Conservation (phyloP, 495 filamentous ascomycete species). For the Aspergillus nidulans region DNA sequence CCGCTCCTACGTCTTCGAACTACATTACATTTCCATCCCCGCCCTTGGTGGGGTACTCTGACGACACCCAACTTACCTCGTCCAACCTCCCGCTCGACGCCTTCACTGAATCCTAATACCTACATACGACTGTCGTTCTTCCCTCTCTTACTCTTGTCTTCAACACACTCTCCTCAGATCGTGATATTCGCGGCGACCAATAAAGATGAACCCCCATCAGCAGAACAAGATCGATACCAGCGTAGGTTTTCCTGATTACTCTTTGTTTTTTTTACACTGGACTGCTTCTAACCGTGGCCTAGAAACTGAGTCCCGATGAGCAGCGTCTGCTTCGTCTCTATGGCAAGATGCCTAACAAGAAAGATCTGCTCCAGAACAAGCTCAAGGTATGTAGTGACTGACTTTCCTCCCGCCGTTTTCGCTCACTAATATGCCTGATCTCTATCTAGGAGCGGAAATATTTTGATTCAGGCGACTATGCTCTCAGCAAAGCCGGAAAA, state of each 20-base stretch:
- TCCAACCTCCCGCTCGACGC: constrained; percentile 14
- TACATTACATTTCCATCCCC: neutral
- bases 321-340: constrained; percentile 94
- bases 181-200: constrained; percentile 10
- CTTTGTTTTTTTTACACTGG: constrained; percentile 11
- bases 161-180: neutral
- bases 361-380: constrained; percentile 95
- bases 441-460: constrained; percentile 86
- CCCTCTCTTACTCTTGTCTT: neutral
- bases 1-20: neutral
- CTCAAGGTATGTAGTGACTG: constrained; percentile 57
- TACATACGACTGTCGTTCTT: neutral
- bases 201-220: constrained; percentile 88
- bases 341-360: constrained; percentile 92
- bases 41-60: constrained; percentile 21
- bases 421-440: neutral
- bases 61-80: constrained; percentile 18
- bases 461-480: constrained; percentile 97
- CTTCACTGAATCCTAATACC: constrained; percentile 8
- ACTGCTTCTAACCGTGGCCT: constrained; percentile 14
- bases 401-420: neutral
- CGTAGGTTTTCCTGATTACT: constrained; percentile 51
- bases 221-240: constrained; percentile 95
- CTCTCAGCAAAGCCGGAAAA: constrained; percentile 97
- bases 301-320: constrained; percentile 89